A percentile compares a stretch with the other conserved stretches of the same genome.
Evolutionary conservation across 2,329 filamentous ascomycete genomes (phyloP).

Genomic region (Aspergillus glaucus): DNA sequence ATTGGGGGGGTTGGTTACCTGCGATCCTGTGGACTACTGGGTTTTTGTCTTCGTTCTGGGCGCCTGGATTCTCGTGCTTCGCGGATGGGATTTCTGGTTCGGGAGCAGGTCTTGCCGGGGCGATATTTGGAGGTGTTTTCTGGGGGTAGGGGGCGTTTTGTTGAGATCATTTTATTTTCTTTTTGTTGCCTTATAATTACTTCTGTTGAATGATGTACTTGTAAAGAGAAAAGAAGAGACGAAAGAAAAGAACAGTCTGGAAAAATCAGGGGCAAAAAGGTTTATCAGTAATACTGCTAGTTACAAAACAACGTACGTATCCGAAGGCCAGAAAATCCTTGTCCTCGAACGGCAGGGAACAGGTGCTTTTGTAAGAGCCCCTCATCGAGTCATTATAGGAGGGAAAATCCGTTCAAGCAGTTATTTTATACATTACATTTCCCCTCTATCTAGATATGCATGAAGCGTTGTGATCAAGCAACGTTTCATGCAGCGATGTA

Average conservation of each 20-base stretch:
- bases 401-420: too few species aligned
- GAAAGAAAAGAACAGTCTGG: conserved; percentile 1
- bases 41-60: conserved; percentile 22
- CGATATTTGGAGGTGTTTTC: conserved; percentile 38
- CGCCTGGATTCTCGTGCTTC: conserved; percentile 23
- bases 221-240: background rate
- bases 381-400: too few species aligned
- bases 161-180: conserved; percentile 11
- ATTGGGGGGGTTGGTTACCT: conserved; percentile 23
- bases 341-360: too few species aligned
- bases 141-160: conserved; percentile 18
- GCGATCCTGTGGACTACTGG: conserved; percentile 27
- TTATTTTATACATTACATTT: too few species aligned
- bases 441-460: too few species aligned
- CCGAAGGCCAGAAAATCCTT: too few species aligned
- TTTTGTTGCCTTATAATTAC: background rate
- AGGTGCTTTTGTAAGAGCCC: too few species aligned
- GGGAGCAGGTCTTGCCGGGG: conserved; percentile 33
- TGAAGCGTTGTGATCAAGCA: too few species aligned
- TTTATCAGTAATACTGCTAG: too few species aligned
- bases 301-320: too few species aligned
- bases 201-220: background rate
- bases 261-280: conserved; percentile 2
- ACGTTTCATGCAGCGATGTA: conserved; percentile 8
- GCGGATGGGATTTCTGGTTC: conserved; percentile 26